These are phyloP conservation scores for Silene noctiflora DNA, from an alignment of 179 eudicot species.

Conservation along the genomic window DNA sequence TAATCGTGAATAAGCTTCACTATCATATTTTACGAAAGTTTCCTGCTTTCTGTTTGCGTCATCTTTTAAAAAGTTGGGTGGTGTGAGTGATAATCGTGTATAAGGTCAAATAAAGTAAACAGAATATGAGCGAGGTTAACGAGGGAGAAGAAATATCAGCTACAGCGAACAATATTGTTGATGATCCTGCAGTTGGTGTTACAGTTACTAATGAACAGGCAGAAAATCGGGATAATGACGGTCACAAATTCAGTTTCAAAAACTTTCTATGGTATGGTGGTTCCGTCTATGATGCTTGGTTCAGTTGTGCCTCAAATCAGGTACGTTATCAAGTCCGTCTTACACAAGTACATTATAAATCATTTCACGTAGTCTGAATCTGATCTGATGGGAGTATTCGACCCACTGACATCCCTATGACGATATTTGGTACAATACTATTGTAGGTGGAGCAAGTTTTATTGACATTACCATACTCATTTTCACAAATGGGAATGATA, in stretches of 20 bases:
- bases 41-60: too few relatives aligned
- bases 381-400: not conserved
- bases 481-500: constrained; percentile 84
- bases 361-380: too few relatives aligned
- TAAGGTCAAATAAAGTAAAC: too few relatives aligned
- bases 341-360: too few relatives aligned
- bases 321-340: constrained; percentile 22
- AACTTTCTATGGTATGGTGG: constrained; percentile 90
- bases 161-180: constrained; percentile 26
- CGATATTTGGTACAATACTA: not conserved
- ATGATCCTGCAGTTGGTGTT: constrained; percentile 13
- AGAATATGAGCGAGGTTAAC: not conserved
- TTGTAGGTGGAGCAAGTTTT: constrained; percentile 87
- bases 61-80: too few relatives aligned
- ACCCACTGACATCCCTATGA: constrained; percentile 2
- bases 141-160: constrained; percentile 30
- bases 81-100: too few relatives aligned
- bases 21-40: too few relatives aligned
- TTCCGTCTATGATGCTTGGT: constrained; percentile 93
- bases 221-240: constrained; percentile 22
- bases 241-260: constrained; percentile 47
- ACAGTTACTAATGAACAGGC: not conserved
- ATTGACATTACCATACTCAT: constrained; percentile 80
- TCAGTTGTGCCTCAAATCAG: constrained; percentile 84
- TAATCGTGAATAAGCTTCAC: too few relatives aligned